Conservation (phyloP, 305 asterid species). For the Solanum hybrid region DNA sequence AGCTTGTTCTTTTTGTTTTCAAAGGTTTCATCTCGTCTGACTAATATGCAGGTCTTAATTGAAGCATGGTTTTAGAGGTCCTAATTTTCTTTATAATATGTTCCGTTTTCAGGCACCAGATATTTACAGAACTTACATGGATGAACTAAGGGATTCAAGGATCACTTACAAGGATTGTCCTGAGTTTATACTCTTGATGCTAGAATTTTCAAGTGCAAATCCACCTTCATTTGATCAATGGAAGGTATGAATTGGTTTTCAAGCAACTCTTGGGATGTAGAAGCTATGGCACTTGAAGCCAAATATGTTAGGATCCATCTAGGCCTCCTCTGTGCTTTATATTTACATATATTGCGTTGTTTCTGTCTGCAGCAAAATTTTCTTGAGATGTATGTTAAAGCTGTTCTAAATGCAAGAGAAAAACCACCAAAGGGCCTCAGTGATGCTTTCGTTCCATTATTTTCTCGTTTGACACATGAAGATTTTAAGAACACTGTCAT, state of each 20-base stretch:
- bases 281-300: neutral
- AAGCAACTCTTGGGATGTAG: conserved; percentile 1
- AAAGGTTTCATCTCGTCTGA: conserved; percentile 38
- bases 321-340: neutral
- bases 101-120: conserved; percentile 65
- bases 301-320: neutral
- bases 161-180: conserved; percentile 69
- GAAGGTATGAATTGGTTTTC: conserved; percentile 43
- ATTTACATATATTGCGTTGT: conserved; percentile 20
- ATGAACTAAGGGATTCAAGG: conserved; percentile 66
- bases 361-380: conserved; percentile 47
- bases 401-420: conserved; percentile 81
- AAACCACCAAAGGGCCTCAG: conserved; percentile 67
- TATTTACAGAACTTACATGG: conserved; percentile 53
- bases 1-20: conserved; percentile 49
- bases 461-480: conserved; percentile 68
- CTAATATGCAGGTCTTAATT: neutral
- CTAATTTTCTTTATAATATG: conserved; percentile 8
- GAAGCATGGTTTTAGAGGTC: neutral
- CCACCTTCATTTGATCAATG: conserved; percentile 44
- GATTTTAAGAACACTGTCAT: conserved; percentile 62
- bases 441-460: conserved; percentile 75
- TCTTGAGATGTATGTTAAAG: conserved; percentile 68
- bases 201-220: conserved; percentile 50
- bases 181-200: conserved; percentile 49